Percentiles rank a stretch among this genome's conserved stretches.
These are phyloP conservation scores for Ceratocystis smalleyi DNA, from an alignment of 2,329 filamentous ascomycete species.

Conservation along the genomic window DNA sequence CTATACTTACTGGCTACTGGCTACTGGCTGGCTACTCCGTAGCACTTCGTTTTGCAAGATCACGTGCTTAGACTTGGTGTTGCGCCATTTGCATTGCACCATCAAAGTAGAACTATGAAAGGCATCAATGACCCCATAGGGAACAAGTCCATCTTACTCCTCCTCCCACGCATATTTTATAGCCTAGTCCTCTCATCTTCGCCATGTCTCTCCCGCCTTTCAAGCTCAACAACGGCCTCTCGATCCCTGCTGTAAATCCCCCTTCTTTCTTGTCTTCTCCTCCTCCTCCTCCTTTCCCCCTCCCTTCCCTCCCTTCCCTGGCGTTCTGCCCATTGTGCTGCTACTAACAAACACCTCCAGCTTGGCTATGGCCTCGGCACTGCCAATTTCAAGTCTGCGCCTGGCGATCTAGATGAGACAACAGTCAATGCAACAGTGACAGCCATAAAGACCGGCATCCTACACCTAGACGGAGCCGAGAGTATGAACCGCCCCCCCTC, in stretches of 20 bases:
- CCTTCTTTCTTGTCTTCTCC: too few relatives aligned
- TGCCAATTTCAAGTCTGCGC: conserved; percentile 41
- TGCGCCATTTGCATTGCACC: neutral
- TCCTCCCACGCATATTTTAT: neutral
- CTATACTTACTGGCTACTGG: too few relatives aligned
- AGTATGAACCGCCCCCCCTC: too few relatives aligned
- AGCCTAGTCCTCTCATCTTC: neutral
- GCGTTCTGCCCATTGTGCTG: neutral
- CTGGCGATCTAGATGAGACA: conserved; percentile 36
- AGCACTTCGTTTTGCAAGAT: neutral
- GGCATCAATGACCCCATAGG: neutral
- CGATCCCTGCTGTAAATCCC: conserved; percentile 50
- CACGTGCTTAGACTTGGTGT: neutral
- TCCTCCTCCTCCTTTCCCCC: too few relatives aligned
- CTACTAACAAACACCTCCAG: conserved; percentile 25
- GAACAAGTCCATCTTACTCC: neutral
- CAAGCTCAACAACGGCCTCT: conserved; percentile 58
- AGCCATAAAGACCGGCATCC: conserved; percentile 54
- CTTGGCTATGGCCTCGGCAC: conserved; percentile 60
- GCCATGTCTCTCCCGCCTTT: conserved; percentile 25
- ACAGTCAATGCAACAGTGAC: conserved; percentile 36
- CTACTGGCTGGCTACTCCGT: too few relatives aligned
- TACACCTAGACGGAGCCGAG: conserved; percentile 62
- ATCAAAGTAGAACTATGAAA: too few relatives aligned
- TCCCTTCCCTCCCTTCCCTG: too few relatives aligned